phyloP scores from a whole-genome alignment of 1,284 basidiomycete species.

The Hypsizygus ulmarius region DNA sequence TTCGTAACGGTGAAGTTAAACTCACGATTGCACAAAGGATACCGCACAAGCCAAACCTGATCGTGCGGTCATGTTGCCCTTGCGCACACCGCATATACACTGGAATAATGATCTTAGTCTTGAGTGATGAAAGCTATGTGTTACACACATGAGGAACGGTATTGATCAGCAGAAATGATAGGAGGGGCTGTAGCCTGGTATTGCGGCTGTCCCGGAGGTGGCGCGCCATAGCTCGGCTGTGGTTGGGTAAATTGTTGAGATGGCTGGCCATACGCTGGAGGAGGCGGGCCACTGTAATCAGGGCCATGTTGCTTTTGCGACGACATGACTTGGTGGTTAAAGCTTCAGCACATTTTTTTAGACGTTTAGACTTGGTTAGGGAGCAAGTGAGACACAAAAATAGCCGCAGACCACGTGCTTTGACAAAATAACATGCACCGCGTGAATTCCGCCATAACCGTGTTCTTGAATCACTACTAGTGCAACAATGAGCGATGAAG shows the following conservation, averaged over 20 bases:
- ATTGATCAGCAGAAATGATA: neutral
- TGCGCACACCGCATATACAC: constrained; percentile 31
- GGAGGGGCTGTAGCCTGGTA: constrained; percentile 6
- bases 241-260: constrained; percentile 3
- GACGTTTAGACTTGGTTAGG: no score
- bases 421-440: no score
- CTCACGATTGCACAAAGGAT: constrained; percentile 38
- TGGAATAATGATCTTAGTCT: neutral
- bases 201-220: constrained; percentile 7
- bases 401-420: no score
- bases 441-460: no score
- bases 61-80: constrained; percentile 34
- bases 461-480: neutral
- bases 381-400: no score
- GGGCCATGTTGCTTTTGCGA: neutral
- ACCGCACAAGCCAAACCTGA: constrained; percentile 38
- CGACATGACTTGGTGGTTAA: constrained; percentile 11
- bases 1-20: neutral
- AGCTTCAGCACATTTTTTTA: neutral
- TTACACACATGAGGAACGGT: neutral
- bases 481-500: constrained; percentile 32
- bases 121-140: neutral
- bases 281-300: constrained; percentile 2
- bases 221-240: neutral
- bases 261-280: constrained; percentile 12